These are phyloP conservation scores for Solidago caesia DNA, from an alignment of 129 eudicot species.

Conservation along the genomic window DNA sequence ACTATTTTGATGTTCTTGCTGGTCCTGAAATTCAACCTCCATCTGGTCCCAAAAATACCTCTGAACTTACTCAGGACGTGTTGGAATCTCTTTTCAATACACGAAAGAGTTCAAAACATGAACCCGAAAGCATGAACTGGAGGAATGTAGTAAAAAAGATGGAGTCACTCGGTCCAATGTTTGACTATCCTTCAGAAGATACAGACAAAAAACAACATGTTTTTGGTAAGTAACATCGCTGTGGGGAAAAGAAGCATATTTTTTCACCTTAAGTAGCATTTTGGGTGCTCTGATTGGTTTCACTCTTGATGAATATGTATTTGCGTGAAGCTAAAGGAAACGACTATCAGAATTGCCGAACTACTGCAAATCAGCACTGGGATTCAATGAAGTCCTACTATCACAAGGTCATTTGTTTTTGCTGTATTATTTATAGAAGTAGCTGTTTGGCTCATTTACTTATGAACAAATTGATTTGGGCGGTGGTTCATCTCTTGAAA, in stretches of 20 bases:
- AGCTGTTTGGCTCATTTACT: background rate
- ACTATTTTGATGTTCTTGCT: slow-evolving; percentile 45
- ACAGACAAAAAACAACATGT: slow-evolving; percentile 31
- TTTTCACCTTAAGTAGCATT: background rate
- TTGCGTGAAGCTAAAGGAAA: slow-evolving; percentile 61
- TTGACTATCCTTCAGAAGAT: slow-evolving; percentile 34
- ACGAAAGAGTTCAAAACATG: slow-evolving; percentile 70
- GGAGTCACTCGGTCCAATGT: slow-evolving; percentile 59
- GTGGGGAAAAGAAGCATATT: background rate
- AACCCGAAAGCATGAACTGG: slow-evolving; percentile 86
- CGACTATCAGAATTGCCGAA: slow-evolving; percentile 65
- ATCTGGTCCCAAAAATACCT: slow-evolving; percentile 32
- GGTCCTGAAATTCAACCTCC: slow-evolving; percentile 34
- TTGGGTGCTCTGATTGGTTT: background rate
- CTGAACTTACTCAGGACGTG: slow-evolving; percentile 69
- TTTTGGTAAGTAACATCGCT: slow-evolving; percentile 37
- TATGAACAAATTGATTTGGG: background rate
- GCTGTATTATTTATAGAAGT: background rate
- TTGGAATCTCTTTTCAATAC: slow-evolving; percentile 74
- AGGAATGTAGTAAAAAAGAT: slow-evolving; percentile 79
- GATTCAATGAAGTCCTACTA: slow-evolving; percentile 71
- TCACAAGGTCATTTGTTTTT: slow-evolving; percentile 57
- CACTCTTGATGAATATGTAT: background rate
- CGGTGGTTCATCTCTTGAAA: background rate
- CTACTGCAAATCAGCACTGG: slow-evolving; percentile 76